Evolutionary conservation across 2,329 filamentous ascomycete species (phyloP).

Genomic region (Trichoderma simmonsii): DNA sequence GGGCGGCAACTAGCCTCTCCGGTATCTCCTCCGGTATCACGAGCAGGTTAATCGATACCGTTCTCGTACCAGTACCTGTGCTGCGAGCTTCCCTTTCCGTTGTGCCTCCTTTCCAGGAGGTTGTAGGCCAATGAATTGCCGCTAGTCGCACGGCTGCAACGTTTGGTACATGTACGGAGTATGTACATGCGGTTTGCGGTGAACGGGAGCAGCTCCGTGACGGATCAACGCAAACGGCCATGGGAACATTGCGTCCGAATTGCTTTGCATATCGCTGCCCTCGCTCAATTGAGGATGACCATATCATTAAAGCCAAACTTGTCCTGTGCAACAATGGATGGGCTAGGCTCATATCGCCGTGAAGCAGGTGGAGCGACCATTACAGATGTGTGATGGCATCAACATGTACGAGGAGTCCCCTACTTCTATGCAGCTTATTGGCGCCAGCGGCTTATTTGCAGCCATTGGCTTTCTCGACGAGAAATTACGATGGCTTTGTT

Average conservation of each 20-base stretch:
- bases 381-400: not conserved
- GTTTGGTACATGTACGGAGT: not conserved
- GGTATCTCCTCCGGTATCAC: not conserved
- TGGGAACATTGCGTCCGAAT: not conserved
- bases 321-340: not conserved
- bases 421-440: not conserved
- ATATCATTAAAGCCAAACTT: not conserved
- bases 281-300: not conserved
- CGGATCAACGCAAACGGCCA: slow-evolving; percentile 7
- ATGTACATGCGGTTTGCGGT: not conserved
- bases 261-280: not conserved
- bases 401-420: not conserved
- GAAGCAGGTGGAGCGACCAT: slow-evolving; percentile 9
- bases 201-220: not conserved
- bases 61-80: not conserved
- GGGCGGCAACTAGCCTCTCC: not conserved
- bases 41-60: not conserved
- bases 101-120: not conserved
- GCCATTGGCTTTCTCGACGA: not conserved
- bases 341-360: not conserved
- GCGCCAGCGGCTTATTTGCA: not conserved
- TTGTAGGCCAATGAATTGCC: not conserved
- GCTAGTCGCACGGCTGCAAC: slow-evolving; percentile 1
- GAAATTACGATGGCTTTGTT: slow-evolving; percentile 15
- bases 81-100: not conserved